These are phyloP conservation scores for Cardiospermum halicacabum DNA, from an alignment of 345 rosid genomes.

Conservation along the genomic window DNA sequence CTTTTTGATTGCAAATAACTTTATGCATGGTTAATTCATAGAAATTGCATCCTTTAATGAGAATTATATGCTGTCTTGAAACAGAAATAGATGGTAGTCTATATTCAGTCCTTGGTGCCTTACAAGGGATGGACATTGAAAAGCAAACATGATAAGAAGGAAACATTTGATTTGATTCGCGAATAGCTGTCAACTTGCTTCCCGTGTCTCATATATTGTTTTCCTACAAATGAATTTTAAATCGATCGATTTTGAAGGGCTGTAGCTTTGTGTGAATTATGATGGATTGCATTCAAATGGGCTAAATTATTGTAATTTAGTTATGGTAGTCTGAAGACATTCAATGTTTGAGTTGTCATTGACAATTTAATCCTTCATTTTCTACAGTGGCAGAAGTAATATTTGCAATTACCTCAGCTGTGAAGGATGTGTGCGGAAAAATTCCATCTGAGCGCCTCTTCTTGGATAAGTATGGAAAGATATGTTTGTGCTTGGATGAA, in stretches of 20 bases:
- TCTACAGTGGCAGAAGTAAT: slow-evolving; percentile 82
- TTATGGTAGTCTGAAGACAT: neutral
- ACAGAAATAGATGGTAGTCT: too few relatives aligned
- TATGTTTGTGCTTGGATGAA: slow-evolving; percentile 91
- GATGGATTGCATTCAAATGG: slow-evolving; percentile 1
- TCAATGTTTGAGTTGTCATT: neutral
- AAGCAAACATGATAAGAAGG: too few relatives aligned
- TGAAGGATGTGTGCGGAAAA: slow-evolving; percentile 92
- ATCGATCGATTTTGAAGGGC: too few relatives aligned
- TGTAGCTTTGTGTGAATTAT: neutral
- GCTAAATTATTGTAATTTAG: neutral
- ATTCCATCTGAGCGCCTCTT: slow-evolving; percentile 91
- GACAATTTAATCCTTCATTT: neutral
- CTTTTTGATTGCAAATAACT: too few relatives aligned
- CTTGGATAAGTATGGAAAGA: slow-evolving; percentile 91
- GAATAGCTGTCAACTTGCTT: too few relatives aligned
- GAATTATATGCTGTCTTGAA: too few relatives aligned
- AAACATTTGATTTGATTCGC: too few relatives aligned
- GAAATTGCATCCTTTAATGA: too few relatives aligned
- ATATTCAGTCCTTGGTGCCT: too few relatives aligned
- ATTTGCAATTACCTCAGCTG: slow-evolving; percentile 74
- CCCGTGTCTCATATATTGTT: too few relatives aligned
- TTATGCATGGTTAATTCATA: too few relatives aligned
- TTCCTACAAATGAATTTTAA: neutral
- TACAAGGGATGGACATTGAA: too few relatives aligned